Percentiles rank a stretch among this genome's conserved stretches.
Evolutionary conservation across 179 eudicot genomes (phyloP).

Genomic region (Beta macrorhiza): DNA sequence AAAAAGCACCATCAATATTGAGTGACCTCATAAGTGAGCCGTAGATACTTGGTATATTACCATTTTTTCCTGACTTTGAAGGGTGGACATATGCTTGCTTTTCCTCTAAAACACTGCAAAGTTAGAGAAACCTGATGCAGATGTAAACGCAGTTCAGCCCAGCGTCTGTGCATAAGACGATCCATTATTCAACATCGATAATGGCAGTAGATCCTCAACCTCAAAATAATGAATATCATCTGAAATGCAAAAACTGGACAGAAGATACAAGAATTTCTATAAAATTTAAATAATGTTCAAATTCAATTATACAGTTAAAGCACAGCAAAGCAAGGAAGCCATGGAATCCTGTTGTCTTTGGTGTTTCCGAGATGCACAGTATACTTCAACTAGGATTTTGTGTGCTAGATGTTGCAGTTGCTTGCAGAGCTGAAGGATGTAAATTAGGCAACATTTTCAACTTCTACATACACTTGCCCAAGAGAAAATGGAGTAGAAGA

Average conservation of each 20-base stretch:
- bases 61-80: conserved; percentile 16
- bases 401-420: not conserved
- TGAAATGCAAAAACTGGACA: not conserved
- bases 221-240: not conserved
- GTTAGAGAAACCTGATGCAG: conserved; percentile 1
- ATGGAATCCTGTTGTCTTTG: not conserved
- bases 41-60: conserved; percentile 13
- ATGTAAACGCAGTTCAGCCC: conserved; percentile 1
- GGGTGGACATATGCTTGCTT: conserved; percentile 26
- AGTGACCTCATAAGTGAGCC: conserved; percentile 16
- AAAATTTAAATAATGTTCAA: not conserved
- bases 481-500: not conserved
- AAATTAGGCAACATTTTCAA: not conserved
- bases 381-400: not conserved
- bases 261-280: not conserved
- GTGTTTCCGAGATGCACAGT: not conserved
- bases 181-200: not conserved
- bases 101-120: conserved; percentile 21
- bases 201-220: not conserved
- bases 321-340: not conserved
- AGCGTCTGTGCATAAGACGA: not conserved
- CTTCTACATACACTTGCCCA: not conserved
- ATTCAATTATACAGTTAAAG: not conserved
- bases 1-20: conserved; percentile 14
- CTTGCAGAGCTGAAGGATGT: conserved; percentile 1